Evolutionary conservation across 805 yeast genomes (phyloP).

Genomic region (Blastobotrys americana): DNA sequence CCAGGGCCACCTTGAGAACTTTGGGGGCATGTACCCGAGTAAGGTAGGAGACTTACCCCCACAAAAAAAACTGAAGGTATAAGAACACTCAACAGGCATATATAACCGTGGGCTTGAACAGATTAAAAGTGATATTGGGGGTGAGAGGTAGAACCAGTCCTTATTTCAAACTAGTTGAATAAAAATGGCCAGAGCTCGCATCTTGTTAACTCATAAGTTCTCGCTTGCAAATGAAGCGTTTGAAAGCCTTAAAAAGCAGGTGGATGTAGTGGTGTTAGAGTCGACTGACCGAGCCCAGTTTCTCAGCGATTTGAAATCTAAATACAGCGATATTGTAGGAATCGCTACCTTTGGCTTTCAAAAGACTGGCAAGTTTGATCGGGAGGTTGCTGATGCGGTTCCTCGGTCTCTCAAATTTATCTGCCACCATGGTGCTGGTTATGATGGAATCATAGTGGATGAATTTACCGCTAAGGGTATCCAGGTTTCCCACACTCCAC

Average conservation of each 20-base stretch:
- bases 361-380: constrained; percentile 39
- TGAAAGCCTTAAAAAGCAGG: constrained; percentile 44
- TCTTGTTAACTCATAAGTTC: constrained; percentile 59
- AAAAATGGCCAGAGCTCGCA: constrained; percentile 45
- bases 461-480: constrained; percentile 37
- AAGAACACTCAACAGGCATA: neutral
- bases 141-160: neutral
- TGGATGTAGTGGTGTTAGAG: constrained; percentile 41
- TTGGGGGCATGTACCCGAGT: too few species aligned
- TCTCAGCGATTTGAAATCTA: constrained; percentile 30
- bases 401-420: constrained; percentile 38
- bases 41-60: neutral
- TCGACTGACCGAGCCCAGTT: constrained; percentile 37
- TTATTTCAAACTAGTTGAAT: too few species aligned
- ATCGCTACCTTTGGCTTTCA: constrained; percentile 38
- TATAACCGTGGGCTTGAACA: neutral
- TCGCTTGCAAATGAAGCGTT: constrained; percentile 59
- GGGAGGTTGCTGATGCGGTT: constrained; percentile 35
- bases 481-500: constrained; percentile 48
- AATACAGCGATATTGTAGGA: constrained; percentile 32
- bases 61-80: neutral
- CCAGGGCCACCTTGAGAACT: too few species aligned
- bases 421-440: constrained; percentile 52
- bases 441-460: constrained; percentile 43
- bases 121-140: neutral